These are phyloP conservation scores for Purpureocillium lavendulum DNA, from an alignment of 2,329 filamentous ascomycete species.

Conservation along the genomic window DNA sequence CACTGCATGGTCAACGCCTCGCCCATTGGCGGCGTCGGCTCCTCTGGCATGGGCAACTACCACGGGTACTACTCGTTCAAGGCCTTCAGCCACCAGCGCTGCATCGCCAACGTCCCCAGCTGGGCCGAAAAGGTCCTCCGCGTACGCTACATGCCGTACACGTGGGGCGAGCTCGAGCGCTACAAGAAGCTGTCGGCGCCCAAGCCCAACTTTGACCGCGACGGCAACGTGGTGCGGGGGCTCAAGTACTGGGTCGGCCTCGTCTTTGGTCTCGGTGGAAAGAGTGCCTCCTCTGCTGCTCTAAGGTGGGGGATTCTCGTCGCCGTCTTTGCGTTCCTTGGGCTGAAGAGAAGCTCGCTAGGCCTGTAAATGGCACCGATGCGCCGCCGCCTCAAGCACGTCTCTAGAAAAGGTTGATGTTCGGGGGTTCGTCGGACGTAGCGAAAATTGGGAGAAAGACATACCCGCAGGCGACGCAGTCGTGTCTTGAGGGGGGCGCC, in stretches of 20 bases:
- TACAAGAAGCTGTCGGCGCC: constrained; percentile 31
- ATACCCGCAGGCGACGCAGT: too few relatives aligned
- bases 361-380: constrained; percentile 17
- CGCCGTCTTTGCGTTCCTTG: constrained; percentile 27
- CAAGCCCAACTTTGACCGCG: constrained; percentile 55
- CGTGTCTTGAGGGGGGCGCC: neutral
- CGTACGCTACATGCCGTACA: constrained; percentile 61
- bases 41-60: constrained; percentile 38
- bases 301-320: constrained; percentile 38
- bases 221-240: constrained; percentile 43
- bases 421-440: too few relatives aligned
- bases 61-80: constrained; percentile 40
- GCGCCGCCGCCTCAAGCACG: too few relatives aligned
- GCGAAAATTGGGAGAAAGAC: too few relatives aligned
- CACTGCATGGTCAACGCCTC: constrained; percentile 31
- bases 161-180: constrained; percentile 33
- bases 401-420: too few relatives aligned
- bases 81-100: constrained; percentile 30
- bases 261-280: constrained; percentile 42
- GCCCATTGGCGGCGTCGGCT: constrained; percentile 42
- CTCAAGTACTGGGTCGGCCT: constrained; percentile 46
- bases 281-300: constrained; percentile 39
- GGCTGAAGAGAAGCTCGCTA: constrained; percentile 24
- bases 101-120: constrained; percentile 24
- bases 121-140: constrained; percentile 45